Percentiles rank a stretch among this genome's conserved stretches.
Conservation (phyloP, 2,329 filamentous ascomycete species). For the Nothophaeocryptopus gaeumannii region DNA sequence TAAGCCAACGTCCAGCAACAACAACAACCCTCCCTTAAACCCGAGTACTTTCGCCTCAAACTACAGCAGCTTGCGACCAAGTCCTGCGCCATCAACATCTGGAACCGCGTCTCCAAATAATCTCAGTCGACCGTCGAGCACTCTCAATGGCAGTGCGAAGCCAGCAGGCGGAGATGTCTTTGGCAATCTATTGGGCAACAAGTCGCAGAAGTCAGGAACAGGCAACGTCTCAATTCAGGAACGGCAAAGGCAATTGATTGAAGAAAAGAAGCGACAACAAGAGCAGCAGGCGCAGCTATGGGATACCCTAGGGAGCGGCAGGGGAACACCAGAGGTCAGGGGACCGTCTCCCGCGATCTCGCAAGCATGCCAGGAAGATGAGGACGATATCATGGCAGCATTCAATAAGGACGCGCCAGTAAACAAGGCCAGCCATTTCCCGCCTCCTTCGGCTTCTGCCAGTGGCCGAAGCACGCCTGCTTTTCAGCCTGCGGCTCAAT, state of each 20-base stretch:
- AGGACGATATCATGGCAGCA: constrained; percentile 60
- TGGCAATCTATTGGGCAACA: constrained; percentile 68
- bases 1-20: constrained; percentile 24
- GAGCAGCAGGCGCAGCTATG: constrained; percentile 68
- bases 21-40: constrained; percentile 22
- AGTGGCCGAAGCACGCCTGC: constrained; percentile 44
- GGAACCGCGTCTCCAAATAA: constrained; percentile 29
- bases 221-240: constrained; percentile 69
- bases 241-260: constrained; percentile 67
- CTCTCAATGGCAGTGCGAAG: constrained; percentile 48
- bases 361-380: constrained; percentile 30
- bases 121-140: constrained; percentile 41
- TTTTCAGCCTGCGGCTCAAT: constrained; percentile 5
- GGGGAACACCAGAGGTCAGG: constrained; percentile 40
- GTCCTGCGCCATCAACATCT: constrained; percentile 41
- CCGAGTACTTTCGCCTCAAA: constrained; percentile 25
- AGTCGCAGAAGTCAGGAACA: constrained; percentile 54
- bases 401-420: constrained; percentile 60
- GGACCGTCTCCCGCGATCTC: constrained; percentile 22
- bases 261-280: constrained; percentile 75
- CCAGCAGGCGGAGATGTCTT: constrained; percentile 66
- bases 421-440: constrained; percentile 59
- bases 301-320: constrained; percentile 70
- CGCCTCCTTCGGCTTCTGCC: constrained; percentile 40
- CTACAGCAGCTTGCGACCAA: constrained; percentile 36